Evolutionary conservation across 1,284 basidiomycete species (phyloP), one percentile per base, ranked within the genome.

Genomic region (Kalmanozyma brasiliensis): DNA sequence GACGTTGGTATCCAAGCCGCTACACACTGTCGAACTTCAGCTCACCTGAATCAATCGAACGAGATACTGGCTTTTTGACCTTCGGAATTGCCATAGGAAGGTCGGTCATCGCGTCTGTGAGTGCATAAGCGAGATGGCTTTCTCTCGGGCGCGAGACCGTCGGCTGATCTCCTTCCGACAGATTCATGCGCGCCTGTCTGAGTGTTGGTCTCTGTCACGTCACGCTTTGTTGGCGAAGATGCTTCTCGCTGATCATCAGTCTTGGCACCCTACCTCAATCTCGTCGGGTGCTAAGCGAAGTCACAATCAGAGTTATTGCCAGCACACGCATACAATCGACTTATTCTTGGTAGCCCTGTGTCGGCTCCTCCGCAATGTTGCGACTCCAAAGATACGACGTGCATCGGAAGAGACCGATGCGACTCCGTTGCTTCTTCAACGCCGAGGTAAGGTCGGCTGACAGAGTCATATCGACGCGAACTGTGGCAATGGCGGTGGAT

Each of bases 131-230:
- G 51, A 61, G 42, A 10, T 24, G 23, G 8, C 37, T 60, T n/a
- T 22, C 24, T 32, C 47, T 38, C 24, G 30, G 41, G 30, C 51
- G 41, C 46, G 36, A 36, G 35, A 36, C 53, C 58, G 51, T 53
- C 58, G 51, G 58, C 48, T 53, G 58, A 53, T 53, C 51, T 43
- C 13, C 58, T 61, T 61, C 51, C 58, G 58, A 61, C 51, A 61
- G 51, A 22, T 35, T 44, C 22, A 44, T 60, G 49, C 57, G 35
- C n/a, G n/a, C n/a, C n/a, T n/a, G n/a, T 52, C 1, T 37, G 13
- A 41, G 36, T 43, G 43, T 8, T 44, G 30, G 30, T 44, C 32
- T 44, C 43, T n/a, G 10, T 29, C 26, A 11, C 32, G 23, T 24
- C 24, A 26, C 42, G 17, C 22, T 30, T 13, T 24, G 17, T 13